Evolutionary conservation across 2,329 filamentous ascomycete species (phyloP), one percentile per base, ranked within the genome.

Genomic region (Sporothrix luriei): DNA sequence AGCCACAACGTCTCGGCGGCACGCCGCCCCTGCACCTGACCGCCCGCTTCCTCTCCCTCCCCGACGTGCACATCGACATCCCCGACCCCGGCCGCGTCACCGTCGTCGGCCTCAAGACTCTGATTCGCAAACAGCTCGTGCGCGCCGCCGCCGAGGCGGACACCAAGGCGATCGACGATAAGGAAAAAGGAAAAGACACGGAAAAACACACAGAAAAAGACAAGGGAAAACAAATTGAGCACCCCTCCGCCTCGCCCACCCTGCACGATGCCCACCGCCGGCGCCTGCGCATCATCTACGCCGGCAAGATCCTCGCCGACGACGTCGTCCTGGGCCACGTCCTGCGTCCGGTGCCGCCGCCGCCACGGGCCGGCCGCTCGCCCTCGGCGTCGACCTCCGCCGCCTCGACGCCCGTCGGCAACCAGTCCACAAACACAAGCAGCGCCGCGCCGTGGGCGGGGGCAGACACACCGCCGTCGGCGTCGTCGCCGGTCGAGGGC

Each of bases 41-140:
- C 49, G 90, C 98, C 78, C 93, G 94, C 79, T 98, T 99, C 85
- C 93, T 90, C 71, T 89, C 92, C 0, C 86, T 94, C 70, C 90
- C 93, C 19, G 95, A 98, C 78, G 86, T 97, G 51, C 86, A 90
- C 52, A 86, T 98, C 71, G 88, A 92, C 75, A 88, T 98, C 76
- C 79, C 87, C 64, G 81, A 84, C 6, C 92, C 94, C 0, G 79
- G 84, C 62, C 83, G 84, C 43, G 93, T 90, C 13, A 92, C 92
- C 54, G 87, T 92, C 68, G 86, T 93, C 69, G 87, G 90, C 1
- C 85, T 98, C 70, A 97, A 97, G 79, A 90, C 91, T 75, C 84
- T 91, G 66, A 92, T 98, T 77, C 93, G 95, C 74, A 79, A 84
- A 10, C 85, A 90, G 59, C 87, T 97, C 26, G 49, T 40, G 33